Evolutionary conservation across 352 stramenopile species (phyloP), one percentile per base, ranked within the genome.

Genomic region (Phytophthora colocasiae): DNA sequence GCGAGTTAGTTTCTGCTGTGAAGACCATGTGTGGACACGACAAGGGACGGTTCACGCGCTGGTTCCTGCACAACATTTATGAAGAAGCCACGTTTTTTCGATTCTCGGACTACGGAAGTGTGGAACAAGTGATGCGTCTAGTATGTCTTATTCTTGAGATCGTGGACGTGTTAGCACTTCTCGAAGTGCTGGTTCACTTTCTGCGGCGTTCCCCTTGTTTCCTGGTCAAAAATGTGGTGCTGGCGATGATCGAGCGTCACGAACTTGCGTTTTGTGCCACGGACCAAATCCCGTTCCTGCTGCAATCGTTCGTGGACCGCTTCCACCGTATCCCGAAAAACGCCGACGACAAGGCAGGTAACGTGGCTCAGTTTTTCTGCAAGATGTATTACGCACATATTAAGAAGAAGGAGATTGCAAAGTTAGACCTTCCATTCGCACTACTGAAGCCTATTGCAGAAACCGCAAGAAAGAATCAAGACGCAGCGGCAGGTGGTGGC

Each of bases 11-110:
- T 11, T 93, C 85, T 31, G 82, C 85, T 22, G 85, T 96, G 19
- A 96, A 96, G 66, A 95, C 81, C 0, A 92, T 96, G 80, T 94
- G 86, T 31, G 86, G 85, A 0, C 83, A 96, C 52, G 88, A 96
- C 66, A 96, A 95, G 70, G 85, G 85, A 15, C 81, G 88, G 7
- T 94, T 94, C 41, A 83, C 88, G 3, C 60, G 80, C 15, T 96
- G 88, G 88, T 93, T 96, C 36, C 49, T 95, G 8, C 77, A 83
- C 43, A 90, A 95, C 29, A 86, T 96, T 48, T 96, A 96, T 66
- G 81, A 92, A 55, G 83, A 94, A 49, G 31, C 67, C 3, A 85
- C 75, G 0, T 96, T 96, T 59, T 96, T 96, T 48, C 75, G 82
- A 0, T 91, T 95, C 47, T 94, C 85, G 6, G 86, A 95, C 64